phyloP scores from a whole-genome alignment of 2,329 filamentous ascomycete species.

The Xylariomycetidae sp. region DNA sequence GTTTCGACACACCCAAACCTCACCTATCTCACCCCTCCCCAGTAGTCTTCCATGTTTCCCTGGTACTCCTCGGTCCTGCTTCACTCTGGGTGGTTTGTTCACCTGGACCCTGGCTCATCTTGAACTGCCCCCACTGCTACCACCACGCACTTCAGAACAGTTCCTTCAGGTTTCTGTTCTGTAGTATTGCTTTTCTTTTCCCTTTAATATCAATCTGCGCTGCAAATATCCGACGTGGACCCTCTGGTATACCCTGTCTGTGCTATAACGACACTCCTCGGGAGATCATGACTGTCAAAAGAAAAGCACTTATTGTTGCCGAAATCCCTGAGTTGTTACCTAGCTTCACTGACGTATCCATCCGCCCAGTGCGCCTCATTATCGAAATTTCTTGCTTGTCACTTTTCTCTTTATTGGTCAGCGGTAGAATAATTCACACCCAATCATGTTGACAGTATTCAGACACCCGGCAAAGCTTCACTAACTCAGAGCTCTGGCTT shows the following conservation, averaged over 20 bases:
- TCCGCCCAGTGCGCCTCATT: slow-evolving; percentile 25
- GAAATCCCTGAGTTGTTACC: slow-evolving; percentile 31
- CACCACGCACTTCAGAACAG: slow-evolving; percentile 20
- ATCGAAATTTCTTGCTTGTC: slow-evolving; percentile 22
- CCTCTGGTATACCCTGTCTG: slow-evolving; percentile 29
- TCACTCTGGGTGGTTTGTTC: slow-evolving; percentile 19
- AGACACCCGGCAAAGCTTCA: slow-evolving; percentile 38
- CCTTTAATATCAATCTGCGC: slow-evolving; percentile 21
- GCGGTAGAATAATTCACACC: slow-evolving; percentile 25
- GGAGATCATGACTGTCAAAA: slow-evolving; percentile 35
- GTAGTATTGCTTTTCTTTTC: slow-evolving; percentile 25
- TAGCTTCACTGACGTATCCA: slow-evolving; percentile 35
- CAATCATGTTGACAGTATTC: slow-evolving; percentile 42
- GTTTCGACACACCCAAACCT: slow-evolving; percentile 22
- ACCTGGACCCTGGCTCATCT: slow-evolving; percentile 20
- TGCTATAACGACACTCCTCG: slow-evolving; percentile 28
- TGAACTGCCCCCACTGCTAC: slow-evolving; percentile 22
- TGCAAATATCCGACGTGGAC: slow-evolving; percentile 34
- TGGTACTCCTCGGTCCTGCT: slow-evolving; percentile 18
- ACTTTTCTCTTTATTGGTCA: slow-evolving; percentile 37
- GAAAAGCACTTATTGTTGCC: slow-evolving; percentile 30
- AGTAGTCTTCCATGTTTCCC: slow-evolving; percentile 17
- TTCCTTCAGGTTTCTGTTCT: slow-evolving; percentile 22
- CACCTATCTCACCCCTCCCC: slow-evolving; percentile 22
- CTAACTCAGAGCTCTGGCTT: slow-evolving; percentile 30